Evolutionary conservation across 495 filamentous ascomycete genomes (phyloP).

Genomic region (Evansstolkia leycettana): DNA sequence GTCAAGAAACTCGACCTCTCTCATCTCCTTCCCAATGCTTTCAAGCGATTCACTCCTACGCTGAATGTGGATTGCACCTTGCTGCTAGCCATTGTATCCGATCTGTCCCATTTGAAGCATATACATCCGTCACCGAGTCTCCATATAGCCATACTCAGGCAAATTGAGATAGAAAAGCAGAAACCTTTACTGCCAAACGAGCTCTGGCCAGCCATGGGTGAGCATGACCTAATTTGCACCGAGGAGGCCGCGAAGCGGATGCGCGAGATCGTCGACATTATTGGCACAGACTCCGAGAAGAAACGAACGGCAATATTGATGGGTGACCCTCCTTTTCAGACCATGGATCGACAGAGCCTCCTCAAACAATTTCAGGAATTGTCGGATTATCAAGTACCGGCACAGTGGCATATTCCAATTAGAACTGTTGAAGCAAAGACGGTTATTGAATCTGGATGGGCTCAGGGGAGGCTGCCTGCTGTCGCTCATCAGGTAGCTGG

Average conservation of each 20-base stretch:
- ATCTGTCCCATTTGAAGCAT: constrained; percentile 47
- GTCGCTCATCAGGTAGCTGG: constrained; percentile 27
- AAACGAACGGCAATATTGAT: constrained; percentile 43
- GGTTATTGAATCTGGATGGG: constrained; percentile 16
- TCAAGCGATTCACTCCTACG: constrained; percentile 40
- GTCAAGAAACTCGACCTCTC: constrained; percentile 19
- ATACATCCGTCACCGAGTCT: constrained; percentile 26
- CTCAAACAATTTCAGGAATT: constrained; percentile 30
- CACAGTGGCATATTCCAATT: constrained; percentile 38
- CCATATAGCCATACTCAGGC: constrained; percentile 45
- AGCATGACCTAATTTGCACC: constrained; percentile 46
- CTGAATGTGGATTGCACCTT: constrained; percentile 68
- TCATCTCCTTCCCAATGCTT: constrained; percentile 40
- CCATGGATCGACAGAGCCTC: constrained; percentile 16
- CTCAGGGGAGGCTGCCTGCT: constrained; percentile 20
- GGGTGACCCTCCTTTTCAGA: constrained; percentile 15
- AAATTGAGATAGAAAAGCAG: constrained; percentile 51
- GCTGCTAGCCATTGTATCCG: constrained; percentile 58
- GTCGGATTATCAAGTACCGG: constrained; percentile 40
- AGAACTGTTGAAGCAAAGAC: constrained; percentile 25
- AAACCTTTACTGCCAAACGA: constrained; percentile 46
- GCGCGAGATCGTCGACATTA: constrained; percentile 52
- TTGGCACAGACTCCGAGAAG: constrained; percentile 53
- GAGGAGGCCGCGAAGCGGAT: constrained; percentile 48
- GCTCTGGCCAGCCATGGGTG: constrained; percentile 50